phyloP scores from a whole-genome alignment of 208 protist genomes.

The Trichomonas vaginalis region DNA sequence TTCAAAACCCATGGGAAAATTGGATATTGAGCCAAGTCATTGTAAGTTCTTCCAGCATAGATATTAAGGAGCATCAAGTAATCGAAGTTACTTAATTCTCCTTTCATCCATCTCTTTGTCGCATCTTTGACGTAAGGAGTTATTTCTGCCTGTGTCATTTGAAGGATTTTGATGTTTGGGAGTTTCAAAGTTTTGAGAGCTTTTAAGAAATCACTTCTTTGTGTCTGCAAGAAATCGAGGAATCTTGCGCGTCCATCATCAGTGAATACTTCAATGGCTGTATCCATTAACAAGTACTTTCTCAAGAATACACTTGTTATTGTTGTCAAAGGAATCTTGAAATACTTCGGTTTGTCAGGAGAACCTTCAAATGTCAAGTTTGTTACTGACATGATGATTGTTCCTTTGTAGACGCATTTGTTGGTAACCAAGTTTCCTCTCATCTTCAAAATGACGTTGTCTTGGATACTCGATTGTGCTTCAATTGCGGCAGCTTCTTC shows the following conservation, averaged over 20 bases:
- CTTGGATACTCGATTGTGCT: background rate
- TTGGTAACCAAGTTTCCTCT: background rate
- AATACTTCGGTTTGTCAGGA: background rate
- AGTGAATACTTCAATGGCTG: background rate
- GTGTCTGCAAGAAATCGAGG: background rate
- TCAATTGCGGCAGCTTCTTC: background rate
- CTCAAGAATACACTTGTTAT: background rate
- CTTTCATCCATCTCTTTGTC: background rate
- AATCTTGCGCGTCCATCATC: background rate
- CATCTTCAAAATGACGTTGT: background rate
- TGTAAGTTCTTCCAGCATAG: slow-evolving; percentile 72
- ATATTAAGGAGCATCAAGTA: slow-evolving; percentile 62
- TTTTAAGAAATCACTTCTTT: background rate
- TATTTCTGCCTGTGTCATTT: background rate
- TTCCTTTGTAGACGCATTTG: background rate
- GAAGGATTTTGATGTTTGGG: background rate
- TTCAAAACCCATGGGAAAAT: slow-evolving; percentile 69
- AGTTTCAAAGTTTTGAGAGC: background rate
- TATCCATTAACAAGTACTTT: background rate
- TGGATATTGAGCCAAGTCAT: slow-evolving; percentile 91
- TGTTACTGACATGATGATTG: background rate
- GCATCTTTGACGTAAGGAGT: background rate
- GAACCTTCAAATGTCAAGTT: background rate
- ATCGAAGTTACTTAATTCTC: slow-evolving; percentile 25
- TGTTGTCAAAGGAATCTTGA: background rate